Evolutionary conservation across 2,329 filamentous ascomycete genomes (phyloP), one percentile per base, ranked within the genome.

Genomic region (Fusarium verrucosum): DNA sequence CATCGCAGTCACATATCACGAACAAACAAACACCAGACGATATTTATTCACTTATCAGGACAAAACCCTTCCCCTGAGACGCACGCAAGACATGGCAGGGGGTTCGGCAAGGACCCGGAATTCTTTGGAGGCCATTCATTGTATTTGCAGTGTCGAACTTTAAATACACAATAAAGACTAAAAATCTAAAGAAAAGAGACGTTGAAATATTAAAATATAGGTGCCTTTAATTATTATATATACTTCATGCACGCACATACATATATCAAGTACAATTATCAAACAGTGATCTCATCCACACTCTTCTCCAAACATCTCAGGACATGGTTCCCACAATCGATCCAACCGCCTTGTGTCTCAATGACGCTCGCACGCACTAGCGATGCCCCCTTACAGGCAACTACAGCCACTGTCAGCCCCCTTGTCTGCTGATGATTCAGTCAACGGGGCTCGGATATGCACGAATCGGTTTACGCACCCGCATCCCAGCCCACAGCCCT

Each of bases 321-420:
- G 26, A 28, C 26, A 28, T 54, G 33, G 38, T 46, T 47, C 25
- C 44, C 35, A 37, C 30, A 28, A 16, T 28, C 17, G 23, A 26
- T 33, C 56, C 47, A 58, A 52, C 62, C 56, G 45, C 45, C 35
- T 52, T 42, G 43, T 40, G 58, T 62, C 26, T 44, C 43, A 44
- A 41, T 66, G 58, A 58, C 40, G 47, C 44, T 47, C 40, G 40
- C 23, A 30, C 44, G 22, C 58, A 25, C 63, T 67, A 59, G 47
- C 25, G 20, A 32, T 25, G 33, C 64, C 64, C 56, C 65, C 65
- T 67, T 67, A 68, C 64, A 68, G 60, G 37, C 55, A 50, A 65
- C 28, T 43, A 41, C 25, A 46, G 53, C 58, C 62, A 54, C 55
- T 57, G 46, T 41, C 51, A 55, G 38, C 59, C 59, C 62, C 58